Conservation (phyloP, 495 filamentous ascomycete species). For the Pseudevernia furfuracea region DNA sequence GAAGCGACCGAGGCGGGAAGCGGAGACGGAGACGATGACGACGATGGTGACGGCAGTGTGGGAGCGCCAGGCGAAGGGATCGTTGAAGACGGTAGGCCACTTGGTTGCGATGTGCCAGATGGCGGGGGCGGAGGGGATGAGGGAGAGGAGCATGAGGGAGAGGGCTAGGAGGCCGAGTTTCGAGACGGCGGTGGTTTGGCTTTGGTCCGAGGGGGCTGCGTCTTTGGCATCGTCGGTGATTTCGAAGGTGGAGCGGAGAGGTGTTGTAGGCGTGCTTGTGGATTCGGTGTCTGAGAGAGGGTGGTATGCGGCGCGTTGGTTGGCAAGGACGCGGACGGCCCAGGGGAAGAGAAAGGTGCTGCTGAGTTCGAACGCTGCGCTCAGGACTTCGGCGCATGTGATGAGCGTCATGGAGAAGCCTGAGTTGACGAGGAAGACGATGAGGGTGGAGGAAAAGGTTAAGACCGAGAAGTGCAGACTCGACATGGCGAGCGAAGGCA, state of each 20-base stretch:
- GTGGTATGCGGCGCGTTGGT: not conserved
- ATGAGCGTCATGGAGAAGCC: constrained; percentile 13
- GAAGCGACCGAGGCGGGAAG: constrained; percentile 11
- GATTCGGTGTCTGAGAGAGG: not conserved
- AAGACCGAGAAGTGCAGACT: constrained; percentile 8
- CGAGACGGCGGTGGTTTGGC: not conserved
- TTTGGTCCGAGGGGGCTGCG: not conserved
- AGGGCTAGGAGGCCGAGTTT: not conserved
- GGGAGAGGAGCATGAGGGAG: not conserved
- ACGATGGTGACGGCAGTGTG: not conserved
- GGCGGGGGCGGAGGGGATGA: constrained; percentile 1
- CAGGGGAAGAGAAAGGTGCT: constrained; percentile 10
- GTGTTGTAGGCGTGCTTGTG: not conserved
- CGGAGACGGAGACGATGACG: constrained; percentile 11
- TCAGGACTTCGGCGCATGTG: constrained; percentile 7
- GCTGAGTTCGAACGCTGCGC: constrained; percentile 4
- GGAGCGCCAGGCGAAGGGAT: not conserved
- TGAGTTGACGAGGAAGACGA: constrained; percentile 10
- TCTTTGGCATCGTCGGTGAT: not conserved
- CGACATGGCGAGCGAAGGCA: constrained; percentile 7
- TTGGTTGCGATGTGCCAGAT: constrained; percentile 4
- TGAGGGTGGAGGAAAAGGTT: constrained; percentile 7
- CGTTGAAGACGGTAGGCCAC: not conserved
- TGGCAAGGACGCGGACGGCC: not conserved
- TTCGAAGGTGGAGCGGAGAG: not conserved